A percentile compares a stretch with the other conserved stretches of the same genome.
Evolutionary conservation across 306 rosid species (phyloP).

Genomic region (Gillenia trifoliata): DNA sequence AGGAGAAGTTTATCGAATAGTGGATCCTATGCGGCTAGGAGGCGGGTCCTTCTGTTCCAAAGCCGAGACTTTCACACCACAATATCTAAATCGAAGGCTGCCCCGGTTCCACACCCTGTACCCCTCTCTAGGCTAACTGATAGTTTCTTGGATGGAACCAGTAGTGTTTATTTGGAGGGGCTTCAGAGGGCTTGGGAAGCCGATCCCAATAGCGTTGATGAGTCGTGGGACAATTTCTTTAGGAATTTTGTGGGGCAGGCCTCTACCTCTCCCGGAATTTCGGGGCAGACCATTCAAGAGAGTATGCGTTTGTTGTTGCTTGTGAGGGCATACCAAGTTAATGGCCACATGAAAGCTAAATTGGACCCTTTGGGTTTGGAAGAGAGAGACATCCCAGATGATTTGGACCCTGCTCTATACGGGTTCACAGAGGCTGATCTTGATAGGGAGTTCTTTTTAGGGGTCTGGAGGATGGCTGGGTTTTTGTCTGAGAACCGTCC

Average conservation of each 20-base stretch:
- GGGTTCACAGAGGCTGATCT: constrained; percentile 96
- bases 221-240: constrained; percentile 97
- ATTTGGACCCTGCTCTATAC: constrained; percentile 78
- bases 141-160: constrained; percentile 92
- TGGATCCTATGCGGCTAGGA: constrained; percentile 51
- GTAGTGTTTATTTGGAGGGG: constrained; percentile 94
- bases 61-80: constrained; percentile 62
- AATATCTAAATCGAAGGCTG: constrained; percentile 49
- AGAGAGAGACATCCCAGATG: constrained; percentile 58
- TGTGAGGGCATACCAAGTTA: constrained; percentile 94
- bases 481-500: constrained; percentile 97
- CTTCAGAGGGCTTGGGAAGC: constrained; percentile 99
- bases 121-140: constrained; percentile 91
- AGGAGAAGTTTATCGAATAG: constrained; percentile 50
- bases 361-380: constrained; percentile 86
- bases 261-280: constrained; percentile 83
- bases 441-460: constrained; percentile 89
- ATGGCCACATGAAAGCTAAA: constrained; percentile 92
- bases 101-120: constrained; percentile 82
- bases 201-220: constrained; percentile 91
- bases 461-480: constrained; percentile 96
- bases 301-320: constrained; percentile 88
- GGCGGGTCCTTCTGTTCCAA: constrained; percentile 49
- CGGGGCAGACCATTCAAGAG: constrained; percentile 99
- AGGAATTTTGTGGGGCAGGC: constrained; percentile 93